A percentile compares a stretch with the other conserved stretches of the same genome.
These are phyloP conservation scores for Lasiodiplodia gonubiensis DNA, from an alignment of 2,329 filamentous ascomycete species.

Conservation along the genomic window DNA sequence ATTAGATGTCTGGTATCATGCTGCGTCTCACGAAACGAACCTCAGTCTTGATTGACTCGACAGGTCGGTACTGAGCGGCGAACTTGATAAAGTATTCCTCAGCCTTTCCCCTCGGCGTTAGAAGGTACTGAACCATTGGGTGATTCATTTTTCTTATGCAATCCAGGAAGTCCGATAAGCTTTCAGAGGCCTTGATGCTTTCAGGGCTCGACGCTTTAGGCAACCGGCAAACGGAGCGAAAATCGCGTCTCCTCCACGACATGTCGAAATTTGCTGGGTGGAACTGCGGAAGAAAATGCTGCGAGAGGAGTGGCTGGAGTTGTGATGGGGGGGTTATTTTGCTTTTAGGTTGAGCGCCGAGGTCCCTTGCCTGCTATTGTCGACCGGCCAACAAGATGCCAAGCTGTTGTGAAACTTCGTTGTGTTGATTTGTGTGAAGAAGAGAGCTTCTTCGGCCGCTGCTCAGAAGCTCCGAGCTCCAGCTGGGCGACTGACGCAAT, in stretches of 20 bases:
- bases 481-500: constrained; percentile 5
- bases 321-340: too few relatives aligned
- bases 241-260: not conserved
- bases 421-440: not conserved
- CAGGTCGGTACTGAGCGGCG: not conserved
- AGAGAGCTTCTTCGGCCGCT: not conserved
- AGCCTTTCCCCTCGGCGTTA: not conserved
- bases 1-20: too few relatives aligned
- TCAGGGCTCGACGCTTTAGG: not conserved
- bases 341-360: too few relatives aligned
- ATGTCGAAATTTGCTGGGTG: not conserved
- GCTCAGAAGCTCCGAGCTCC: not conserved
- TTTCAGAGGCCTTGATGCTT: not conserved
- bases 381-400: not conserved
- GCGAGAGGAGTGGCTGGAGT: too few relatives aligned
- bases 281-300: too few relatives aligned
- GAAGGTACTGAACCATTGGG: not conserved
- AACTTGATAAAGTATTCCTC: not conserved
- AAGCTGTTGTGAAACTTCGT: not conserved
- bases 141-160: not conserved
- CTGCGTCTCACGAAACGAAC: too few relatives aligned
- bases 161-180: not conserved
- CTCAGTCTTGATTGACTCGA: too few relatives aligned
- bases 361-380: not conserved
- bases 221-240: not conserved